These are phyloP conservation scores for Rubroshorea leprosula DNA, from an alignment of 345 rosid genomes.

Conservation along the genomic window DNA sequence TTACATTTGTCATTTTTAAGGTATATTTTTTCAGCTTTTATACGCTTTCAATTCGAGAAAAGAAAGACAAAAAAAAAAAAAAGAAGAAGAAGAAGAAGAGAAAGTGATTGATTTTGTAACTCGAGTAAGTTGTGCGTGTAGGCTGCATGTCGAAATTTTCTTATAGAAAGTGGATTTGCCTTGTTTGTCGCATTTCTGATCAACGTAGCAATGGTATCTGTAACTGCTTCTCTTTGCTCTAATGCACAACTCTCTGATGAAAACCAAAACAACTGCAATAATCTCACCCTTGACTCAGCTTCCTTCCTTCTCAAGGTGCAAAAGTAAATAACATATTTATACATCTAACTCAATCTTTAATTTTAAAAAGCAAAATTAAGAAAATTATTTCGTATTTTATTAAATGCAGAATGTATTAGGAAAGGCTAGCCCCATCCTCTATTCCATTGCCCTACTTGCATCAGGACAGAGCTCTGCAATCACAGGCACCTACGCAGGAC, in stretches of 20 bases:
- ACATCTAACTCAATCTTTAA: background rate
- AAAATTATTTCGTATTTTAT: background rate
- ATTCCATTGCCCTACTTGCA: conserved; percentile 58
- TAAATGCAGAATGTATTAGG: conserved; percentile 55
- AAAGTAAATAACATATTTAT: too few relatives aligned
- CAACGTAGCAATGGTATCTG: conserved; percentile 49
- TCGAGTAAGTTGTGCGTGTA: conserved; percentile 11
- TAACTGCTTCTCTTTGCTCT: conserved; percentile 50
- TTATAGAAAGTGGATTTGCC: conserved; percentile 60
- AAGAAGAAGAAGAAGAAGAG: too few relatives aligned
- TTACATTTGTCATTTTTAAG: too few relatives aligned
- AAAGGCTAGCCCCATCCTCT: conserved; percentile 44
- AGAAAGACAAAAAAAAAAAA: too few relatives aligned
- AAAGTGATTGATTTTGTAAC: too few relatives aligned
- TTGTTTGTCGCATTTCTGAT: conserved; percentile 56
- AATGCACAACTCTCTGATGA: conserved; percentile 24
- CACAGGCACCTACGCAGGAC: conserved; percentile 71
- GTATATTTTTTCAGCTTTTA: too few relatives aligned
- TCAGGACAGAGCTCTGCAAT: conserved; percentile 71
- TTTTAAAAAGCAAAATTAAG: too few relatives aligned
- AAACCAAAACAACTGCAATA: conserved; percentile 25
- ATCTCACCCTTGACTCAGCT: conserved; percentile 61
- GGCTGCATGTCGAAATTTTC: conserved; percentile 58
- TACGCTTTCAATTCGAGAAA: too few relatives aligned
- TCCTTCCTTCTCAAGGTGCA: conserved; percentile 66